Base-by-base conservation (phyloP, 2,329 filamentous ascomycete species). In the Colletotrichum tropicicola region DNA sequence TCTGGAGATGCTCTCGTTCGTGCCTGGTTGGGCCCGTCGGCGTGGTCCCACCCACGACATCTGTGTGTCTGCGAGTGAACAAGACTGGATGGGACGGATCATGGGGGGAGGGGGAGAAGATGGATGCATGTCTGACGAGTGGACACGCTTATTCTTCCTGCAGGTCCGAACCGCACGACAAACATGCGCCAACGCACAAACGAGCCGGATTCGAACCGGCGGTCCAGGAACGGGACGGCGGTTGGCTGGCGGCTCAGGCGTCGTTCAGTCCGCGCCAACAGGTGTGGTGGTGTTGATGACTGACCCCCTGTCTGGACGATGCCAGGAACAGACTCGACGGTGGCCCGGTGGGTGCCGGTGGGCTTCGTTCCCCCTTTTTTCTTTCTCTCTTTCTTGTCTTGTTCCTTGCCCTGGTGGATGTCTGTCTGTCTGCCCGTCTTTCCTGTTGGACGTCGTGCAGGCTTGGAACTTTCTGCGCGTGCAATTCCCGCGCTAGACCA, bases 201-300 rank as follows among this genome's bases (percentile, higher is more conserved):
- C 21, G n/a, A 27, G 53, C 23, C 25, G 35, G 21, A 15, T 6
- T 44, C 17, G 35, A 30, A 25, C 32, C 27, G 30, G 25, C 45
- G 28, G n/a, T 48, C 25, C 55, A 49, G 49, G 35, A 44, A 65
- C 48, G 35, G 61, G 15, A 49, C 41, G 57, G 61, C 56, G 61
- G 61, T 65, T 65, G 56, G 61, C 57, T 55, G 61, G 56, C 61
- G 61, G 56, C 48, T 48, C 55, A 41, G 49, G 43, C 25, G 55
- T 25, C 32, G 32, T 28, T 56, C 27, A 17, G 27, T 27, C 48
- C 41, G 48, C 61, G 43, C 49, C 41, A 54, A 55, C 1, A 21
- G 6, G n/a, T n/a, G 10, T 35, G 54, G 25, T 43, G 37, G 52
- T 55, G 10, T 10, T 35, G 32, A 15, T 35, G 32, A 10, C 35